Evolutionary conservation across 1,284 basidiomycete species (phyloP).

Genomic region (Rhodotorula glutinis): DNA sequence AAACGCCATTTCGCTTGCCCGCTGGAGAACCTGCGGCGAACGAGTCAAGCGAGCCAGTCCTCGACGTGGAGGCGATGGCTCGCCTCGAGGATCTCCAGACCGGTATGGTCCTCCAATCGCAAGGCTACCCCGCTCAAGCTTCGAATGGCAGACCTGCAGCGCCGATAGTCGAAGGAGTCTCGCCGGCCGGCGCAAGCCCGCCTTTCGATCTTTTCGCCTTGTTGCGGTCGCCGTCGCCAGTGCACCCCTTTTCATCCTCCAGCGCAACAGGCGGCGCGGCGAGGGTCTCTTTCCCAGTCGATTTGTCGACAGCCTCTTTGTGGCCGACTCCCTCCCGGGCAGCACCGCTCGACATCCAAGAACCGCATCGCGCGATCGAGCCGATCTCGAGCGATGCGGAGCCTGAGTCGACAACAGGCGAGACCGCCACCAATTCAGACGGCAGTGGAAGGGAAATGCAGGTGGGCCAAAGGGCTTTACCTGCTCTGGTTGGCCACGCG

Average conservation of each 20-base stretch:
- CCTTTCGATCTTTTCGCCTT: constrained; percentile 13
- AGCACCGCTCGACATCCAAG: too few species aligned
- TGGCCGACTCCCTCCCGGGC: background rate
- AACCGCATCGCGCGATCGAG: too few species aligned
- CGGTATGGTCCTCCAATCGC: background rate
- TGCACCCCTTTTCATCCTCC: constrained; percentile 6
- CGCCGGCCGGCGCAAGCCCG: background rate
- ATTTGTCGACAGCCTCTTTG: background rate
- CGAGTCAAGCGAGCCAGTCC: background rate
- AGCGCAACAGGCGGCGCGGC: background rate
- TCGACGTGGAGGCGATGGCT: background rate
- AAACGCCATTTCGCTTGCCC: too few species aligned
- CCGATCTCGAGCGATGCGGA: too few species aligned
- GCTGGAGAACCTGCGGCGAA: too few species aligned
- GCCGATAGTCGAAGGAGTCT: background rate
- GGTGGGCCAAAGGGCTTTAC: background rate
- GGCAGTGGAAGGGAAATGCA: background rate
- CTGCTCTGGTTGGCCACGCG: constrained; percentile 11
- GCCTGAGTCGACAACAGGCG: background rate
- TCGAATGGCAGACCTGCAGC: background rate
- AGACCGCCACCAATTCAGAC: background rate
- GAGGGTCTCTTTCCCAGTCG: background rate
- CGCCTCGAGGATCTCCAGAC: background rate
- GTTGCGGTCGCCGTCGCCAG: constrained; percentile 8
- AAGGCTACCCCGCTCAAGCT: background rate